Evolutionary conservation across 192 early-diverging fungal species (phyloP).

Genomic region (Linnemannia schmuckeri): DNA sequence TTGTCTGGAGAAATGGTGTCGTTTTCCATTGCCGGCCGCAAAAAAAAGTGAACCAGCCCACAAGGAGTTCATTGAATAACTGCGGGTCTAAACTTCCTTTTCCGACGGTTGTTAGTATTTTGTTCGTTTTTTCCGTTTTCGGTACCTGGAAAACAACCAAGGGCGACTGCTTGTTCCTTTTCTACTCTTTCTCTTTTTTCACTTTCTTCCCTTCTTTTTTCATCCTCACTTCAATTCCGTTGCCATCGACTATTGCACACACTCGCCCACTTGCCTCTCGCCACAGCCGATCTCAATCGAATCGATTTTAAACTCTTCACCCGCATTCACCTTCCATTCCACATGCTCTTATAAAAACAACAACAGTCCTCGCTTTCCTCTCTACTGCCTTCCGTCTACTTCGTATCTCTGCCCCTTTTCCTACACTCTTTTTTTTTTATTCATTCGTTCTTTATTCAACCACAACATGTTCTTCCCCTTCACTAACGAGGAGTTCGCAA

Average conservation of each 20-base stretch:
- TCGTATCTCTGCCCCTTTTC: not conserved
- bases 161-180: constrained; percentile 1
- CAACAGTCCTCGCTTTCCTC: not conserved
- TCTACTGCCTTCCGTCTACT: not conserved
- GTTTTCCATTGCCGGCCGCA: too few species aligned
- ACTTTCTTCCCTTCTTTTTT: not conserved
- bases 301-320: not conserved
- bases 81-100: not conserved
- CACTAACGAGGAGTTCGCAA: constrained; percentile 22
- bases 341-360: not conserved
- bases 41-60: too few species aligned
- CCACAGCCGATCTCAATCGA: not conserved
- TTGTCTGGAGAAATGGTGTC: too few species aligned
- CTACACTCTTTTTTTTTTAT: not conserved
- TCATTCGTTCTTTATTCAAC: not conserved
- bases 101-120: not conserved
- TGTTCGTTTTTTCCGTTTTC: constrained; percentile 12
- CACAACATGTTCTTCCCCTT: constrained; percentile 26
- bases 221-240: not conserved
- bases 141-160: constrained; percentile 7
- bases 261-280: not conserved
- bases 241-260: not conserved
- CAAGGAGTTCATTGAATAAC: not conserved
- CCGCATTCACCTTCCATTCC: not conserved
- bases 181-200: not conserved